Percentiles rank a stretch among this genome's conserved stretches.
phyloP scores from a whole-genome alignment of 202 grass and related monocot species.

The Cymbopogon flexuosus region DNA sequence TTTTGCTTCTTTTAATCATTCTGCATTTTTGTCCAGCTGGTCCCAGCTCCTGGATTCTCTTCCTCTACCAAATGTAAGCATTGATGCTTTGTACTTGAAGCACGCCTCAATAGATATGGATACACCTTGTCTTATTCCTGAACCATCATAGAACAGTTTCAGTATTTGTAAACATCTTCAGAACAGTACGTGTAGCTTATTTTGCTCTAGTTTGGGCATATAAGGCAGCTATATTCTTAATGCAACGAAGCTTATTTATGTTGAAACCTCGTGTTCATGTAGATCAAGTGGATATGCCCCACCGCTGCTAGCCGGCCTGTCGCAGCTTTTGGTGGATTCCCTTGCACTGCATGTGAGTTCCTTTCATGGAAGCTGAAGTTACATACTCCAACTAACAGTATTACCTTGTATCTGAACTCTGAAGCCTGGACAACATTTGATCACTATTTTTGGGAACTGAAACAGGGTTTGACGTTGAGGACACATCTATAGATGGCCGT shows the following conservation, averaged over 20 bases:
- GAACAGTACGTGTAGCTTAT: background rate
- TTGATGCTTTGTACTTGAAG: slow-evolving; percentile 42
- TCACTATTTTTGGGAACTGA: background rate
- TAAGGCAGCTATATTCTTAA: background rate
- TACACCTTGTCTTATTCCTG: slow-evolving; percentile 21
- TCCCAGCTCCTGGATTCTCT: slow-evolving; percentile 86
- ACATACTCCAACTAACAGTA: background rate
- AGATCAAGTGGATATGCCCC: slow-evolving; percentile 98
- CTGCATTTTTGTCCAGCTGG: slow-evolving; percentile 58
- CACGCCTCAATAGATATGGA: background rate
- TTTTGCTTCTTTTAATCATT: slow-evolving; percentile 19
- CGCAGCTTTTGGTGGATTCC: slow-evolving; percentile 70
- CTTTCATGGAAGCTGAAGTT: background rate
- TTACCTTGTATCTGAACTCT: background rate
- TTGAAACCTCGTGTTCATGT: slow-evolving; percentile 33
- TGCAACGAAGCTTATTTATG: slow-evolving; percentile 30
- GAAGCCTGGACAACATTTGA: background rate
- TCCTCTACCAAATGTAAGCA: slow-evolving; percentile 78
- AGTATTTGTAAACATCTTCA: background rate
- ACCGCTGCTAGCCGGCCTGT: slow-evolving; percentile 62
- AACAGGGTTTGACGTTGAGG: slow-evolving; percentile 75
- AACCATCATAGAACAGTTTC: slow-evolving; percentile 6
- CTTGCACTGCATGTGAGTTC: slow-evolving; percentile 78
- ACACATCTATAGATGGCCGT: slow-evolving; percentile 64
- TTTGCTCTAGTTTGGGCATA: background rate